Evolutionary conservation across 2,329 filamentous ascomycete species (phyloP).

Genomic region (Sporothrix luriei): DNA sequence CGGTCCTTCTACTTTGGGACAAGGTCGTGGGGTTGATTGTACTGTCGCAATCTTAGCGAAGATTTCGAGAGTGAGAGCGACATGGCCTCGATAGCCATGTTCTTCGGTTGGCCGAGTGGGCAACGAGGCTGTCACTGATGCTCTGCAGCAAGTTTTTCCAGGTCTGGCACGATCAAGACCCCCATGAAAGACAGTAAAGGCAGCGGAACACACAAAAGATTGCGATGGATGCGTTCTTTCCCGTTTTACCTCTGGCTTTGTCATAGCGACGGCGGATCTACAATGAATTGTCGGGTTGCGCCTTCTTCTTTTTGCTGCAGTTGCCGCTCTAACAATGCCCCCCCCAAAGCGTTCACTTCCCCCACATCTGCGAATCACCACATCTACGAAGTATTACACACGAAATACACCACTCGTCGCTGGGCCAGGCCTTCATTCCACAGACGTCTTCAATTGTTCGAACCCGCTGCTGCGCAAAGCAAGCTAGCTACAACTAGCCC

Average conservation of each 20-base stretch:
- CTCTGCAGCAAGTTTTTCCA: not conserved
- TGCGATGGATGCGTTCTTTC: slow-evolving; percentile 1
- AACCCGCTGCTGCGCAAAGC: not conserved
- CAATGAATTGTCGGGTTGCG: not conserved
- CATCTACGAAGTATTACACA: no score
- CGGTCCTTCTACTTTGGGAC: slow-evolving; percentile 31
- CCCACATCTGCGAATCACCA: not conserved
- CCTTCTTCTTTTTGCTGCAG: not conserved
- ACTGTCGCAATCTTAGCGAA: slow-evolving; percentile 21
- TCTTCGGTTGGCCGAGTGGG: not conserved
- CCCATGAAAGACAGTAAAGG: not conserved
- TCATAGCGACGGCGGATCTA: no score
- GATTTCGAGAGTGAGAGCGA: not conserved
- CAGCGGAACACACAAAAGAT: not conserved
- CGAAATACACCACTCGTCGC: not conserved
- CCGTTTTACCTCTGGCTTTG: not conserved
- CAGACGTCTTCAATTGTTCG: not conserved
- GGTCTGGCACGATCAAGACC: not conserved
- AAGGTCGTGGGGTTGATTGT: slow-evolving; percentile 24
- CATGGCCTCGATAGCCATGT: not conserved
- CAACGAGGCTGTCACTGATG: not conserved
- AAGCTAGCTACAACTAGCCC: not conserved
- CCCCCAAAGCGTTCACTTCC: slow-evolving; percentile 4
- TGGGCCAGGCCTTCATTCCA: slow-evolving; percentile 7
- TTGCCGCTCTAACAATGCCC: not conserved